phyloP scores from a whole-genome alignment of 352 stramenopile genomes.

The Pythium apleroticum region DNA sequence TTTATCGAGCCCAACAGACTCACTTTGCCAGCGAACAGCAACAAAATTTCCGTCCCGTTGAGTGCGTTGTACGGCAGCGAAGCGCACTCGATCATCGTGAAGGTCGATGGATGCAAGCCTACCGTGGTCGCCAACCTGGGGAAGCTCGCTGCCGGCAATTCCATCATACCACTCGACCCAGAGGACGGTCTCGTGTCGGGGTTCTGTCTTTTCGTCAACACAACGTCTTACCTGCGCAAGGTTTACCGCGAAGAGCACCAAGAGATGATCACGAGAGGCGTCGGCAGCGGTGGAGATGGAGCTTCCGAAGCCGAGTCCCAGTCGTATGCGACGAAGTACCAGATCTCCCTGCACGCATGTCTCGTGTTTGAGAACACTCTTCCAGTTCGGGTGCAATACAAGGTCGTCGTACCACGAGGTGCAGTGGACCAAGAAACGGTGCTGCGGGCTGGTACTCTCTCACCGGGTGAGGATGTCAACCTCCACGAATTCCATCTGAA shows the following conservation, averaged over 20 bases:
- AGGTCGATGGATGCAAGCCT: slow-evolving; percentile 82
- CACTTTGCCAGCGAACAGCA: slow-evolving; percentile 55
- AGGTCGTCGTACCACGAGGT: slow-evolving; percentile 41
- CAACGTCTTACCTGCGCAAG: slow-evolving; percentile 79
- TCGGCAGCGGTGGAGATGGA: background rate
- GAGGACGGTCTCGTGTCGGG: slow-evolving; percentile 53
- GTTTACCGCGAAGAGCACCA: slow-evolving; percentile 88
- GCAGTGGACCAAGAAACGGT: slow-evolving; percentile 30
- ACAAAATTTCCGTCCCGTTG: slow-evolving; percentile 84
- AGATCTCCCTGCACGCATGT: slow-evolving; percentile 82
- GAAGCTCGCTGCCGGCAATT: slow-evolving; percentile 54
- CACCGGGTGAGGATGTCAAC: slow-evolving; percentile 79
- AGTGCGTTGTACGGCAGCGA: slow-evolving; percentile 77
- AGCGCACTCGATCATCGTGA: slow-evolving; percentile 83
- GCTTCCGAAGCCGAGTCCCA: slow-evolving; percentile 34
- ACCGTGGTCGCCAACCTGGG: slow-evolving; percentile 77
- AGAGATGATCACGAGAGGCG: slow-evolving; percentile 58
- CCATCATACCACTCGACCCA: slow-evolving; percentile 69
- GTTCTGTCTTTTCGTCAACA: slow-evolving; percentile 87
- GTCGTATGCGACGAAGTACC: slow-evolving; percentile 87
- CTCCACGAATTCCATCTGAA: slow-evolving; percentile 84
- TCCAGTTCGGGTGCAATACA: slow-evolving; percentile 84
- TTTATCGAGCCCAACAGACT: slow-evolving; percentile 43
- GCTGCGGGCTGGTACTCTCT: slow-evolving; percentile 67
- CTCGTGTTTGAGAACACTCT: slow-evolving; percentile 88